Evolutionary conservation across 176 grass and related monocot species (phyloP), one percentile per base, ranked within the genome.

Genomic region (Cenchrus fungigraminus): DNA sequence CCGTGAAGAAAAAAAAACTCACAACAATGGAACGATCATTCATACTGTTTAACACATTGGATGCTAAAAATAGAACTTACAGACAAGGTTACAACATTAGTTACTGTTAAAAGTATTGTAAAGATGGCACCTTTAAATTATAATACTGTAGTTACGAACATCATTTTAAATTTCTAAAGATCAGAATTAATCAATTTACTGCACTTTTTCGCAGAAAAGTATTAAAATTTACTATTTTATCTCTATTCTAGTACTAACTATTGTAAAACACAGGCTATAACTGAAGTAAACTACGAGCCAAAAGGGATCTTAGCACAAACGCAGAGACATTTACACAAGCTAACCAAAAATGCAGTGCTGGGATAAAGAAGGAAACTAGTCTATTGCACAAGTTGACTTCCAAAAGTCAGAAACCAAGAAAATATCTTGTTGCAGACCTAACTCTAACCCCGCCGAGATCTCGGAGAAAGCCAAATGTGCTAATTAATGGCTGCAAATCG

Each of bases 391-490:
- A 65, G 63, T 77, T 78, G 73, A 65, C 79, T 78, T 78, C 3
- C n/a, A 9, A 82, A 82, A 25, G 6, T 71, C 37, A 58, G 20
- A 66, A 82, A 63, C 44, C 19, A 82, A 77, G 49, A 83, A 82
- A 79, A 82, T 17, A 53, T 83, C 73, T 20, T 66, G 45, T 29
- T 6, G 14, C 57, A 43, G 19, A 43, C 16, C 46, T 47, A 22
- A 40, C 6, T 75, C 28, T 14, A 52, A 46, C 31, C 4, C 40
- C 62, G 49, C 53, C 16, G 54, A 85, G 87, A 90, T 90, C 73
- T 71, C 65, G 6, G 20, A 56, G 71, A 51, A 86, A 86, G 19
- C 9, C 1, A 45, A 47, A 40, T 57, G 2, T 0, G 49, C 13
- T 46, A 68, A 77, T 20, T 44, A 66, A 58, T 78, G 9, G 3